phyloP scores from a whole-genome alignment of 306 rosid species.

The Crotalaria pallida region DNA sequence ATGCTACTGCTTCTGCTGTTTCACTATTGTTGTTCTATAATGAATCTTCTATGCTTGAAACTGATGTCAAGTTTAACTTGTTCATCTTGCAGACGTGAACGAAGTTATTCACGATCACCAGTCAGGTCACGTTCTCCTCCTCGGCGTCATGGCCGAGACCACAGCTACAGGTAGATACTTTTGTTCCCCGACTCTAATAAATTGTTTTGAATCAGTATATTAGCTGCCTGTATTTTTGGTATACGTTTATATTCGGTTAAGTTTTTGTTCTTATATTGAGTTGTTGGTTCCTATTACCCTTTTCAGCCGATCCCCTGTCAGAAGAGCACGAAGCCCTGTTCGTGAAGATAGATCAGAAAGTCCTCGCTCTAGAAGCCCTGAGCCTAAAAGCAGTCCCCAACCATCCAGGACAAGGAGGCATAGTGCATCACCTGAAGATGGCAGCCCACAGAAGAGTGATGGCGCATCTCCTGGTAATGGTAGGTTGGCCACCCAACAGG shows the following conservation, averaged over 20 bases:
- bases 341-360: constrained; percentile 39
- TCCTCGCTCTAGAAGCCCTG: constrained; percentile 37
- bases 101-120: constrained; percentile 49
- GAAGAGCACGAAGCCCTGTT: constrained; percentile 38
- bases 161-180: constrained; percentile 46
- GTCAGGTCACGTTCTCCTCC: constrained; percentile 43
- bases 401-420: constrained; percentile 33
- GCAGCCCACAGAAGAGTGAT: constrained; percentile 32
- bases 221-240: neutral
- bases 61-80: neutral
- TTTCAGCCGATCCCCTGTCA: constrained; percentile 48
- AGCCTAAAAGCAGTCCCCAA: constrained; percentile 25
- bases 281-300: neutral
- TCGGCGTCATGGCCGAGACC: constrained; percentile 54
- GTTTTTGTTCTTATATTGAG: neutral
- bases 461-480: constrained; percentile 40
- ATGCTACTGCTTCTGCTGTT: neutral
- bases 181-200: neutral
- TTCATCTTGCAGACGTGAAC: constrained; percentile 31
- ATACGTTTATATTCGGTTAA: neutral
- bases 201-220: neutral
- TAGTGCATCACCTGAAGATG: constrained; percentile 39
- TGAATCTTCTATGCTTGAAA: neutral
- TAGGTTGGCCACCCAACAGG: constrained; percentile 16
- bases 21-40: neutral